phyloP scores from a whole-genome alignment of 2,329 filamentous ascomycete species.

The Emergomyces orientalis region DNA sequence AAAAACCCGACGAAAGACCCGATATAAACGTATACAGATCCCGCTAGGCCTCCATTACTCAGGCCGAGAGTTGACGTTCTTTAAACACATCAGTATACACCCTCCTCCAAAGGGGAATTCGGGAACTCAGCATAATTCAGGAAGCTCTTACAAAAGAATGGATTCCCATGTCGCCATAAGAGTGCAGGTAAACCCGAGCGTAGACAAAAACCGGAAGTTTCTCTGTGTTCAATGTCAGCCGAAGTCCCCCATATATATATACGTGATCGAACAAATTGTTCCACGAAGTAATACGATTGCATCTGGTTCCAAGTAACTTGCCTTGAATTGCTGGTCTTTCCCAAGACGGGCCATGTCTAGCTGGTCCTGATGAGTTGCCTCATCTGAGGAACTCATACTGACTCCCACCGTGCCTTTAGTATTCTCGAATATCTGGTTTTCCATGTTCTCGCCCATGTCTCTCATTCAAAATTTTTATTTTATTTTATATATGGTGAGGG shows the following conservation, averaged over 20 bases:
- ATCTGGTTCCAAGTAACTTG: conserved; percentile 9
- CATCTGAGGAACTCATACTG: conserved; percentile 11
- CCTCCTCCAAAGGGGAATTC: background rate
- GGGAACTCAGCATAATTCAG: background rate
- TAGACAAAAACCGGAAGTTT: conserved; percentile 34
- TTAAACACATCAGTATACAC: conserved; percentile 2
- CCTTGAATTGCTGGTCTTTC: conserved; percentile 42
- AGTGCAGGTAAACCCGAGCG: conserved; percentile 34
- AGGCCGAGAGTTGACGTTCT: conserved; percentile 18
- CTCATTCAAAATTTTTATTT: background rate
- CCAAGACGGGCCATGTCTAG: conserved; percentile 43
- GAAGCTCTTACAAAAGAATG: conserved; percentile 24
- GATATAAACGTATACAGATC: conserved; percentile 26
- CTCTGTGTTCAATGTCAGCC: conserved; percentile 20
- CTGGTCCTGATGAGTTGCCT: conserved; percentile 14
- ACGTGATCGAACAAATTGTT: background rate
- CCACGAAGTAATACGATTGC: background rate
- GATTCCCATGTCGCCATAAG: conserved; percentile 36
- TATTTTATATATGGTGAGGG: background rate
- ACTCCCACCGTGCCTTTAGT: conserved; percentile 1
- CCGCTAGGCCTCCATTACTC: conserved; percentile 26
- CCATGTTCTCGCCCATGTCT: background rate
- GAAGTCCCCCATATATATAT: background rate
- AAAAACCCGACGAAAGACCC: conserved; percentile 25
- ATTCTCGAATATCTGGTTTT: background rate